These are phyloP conservation scores for Kodamaea anthophila DNA, from an alignment of 1,139 yeast genomes.

Conservation along the genomic window DNA sequence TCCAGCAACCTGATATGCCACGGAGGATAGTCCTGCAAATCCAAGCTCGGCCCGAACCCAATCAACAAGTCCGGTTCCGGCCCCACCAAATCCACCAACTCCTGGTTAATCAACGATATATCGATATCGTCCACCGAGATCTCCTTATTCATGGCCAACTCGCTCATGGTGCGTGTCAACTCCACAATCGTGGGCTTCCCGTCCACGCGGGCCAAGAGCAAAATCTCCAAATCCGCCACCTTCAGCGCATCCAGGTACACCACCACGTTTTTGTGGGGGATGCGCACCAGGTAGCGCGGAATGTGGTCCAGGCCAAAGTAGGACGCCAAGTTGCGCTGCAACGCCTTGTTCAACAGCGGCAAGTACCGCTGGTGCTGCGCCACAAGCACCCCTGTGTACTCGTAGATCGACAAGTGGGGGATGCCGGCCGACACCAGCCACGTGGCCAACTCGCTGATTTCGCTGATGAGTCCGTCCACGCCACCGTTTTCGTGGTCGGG, in stretches of 20 bases:
- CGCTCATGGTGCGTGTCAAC: conserved; percentile 80
- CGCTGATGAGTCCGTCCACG: conserved; percentile 69
- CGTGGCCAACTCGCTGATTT: conserved; percentile 69
- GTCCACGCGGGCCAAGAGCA: conserved; percentile 66
- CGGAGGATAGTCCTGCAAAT: conserved; percentile 93
- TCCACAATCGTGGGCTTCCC: conserved; percentile 90
- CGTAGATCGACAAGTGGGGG: conserved; percentile 67
- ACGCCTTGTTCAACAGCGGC: conserved; percentile 52
- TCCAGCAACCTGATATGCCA: conserved; percentile 94
- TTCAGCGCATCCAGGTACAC: conserved; percentile 31
- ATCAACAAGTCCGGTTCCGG: conserved; percentile 86
- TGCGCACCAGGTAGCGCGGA: conserved; percentile 54
- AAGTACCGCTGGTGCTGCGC: conserved; percentile 35
- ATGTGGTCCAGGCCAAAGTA: conserved; percentile 71
- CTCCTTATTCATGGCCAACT: conserved; percentile 58
- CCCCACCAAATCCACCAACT: conserved; percentile 71
- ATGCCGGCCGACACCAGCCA: conserved; percentile 91
- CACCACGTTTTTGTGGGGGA: conserved; percentile 56
- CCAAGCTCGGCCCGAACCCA: conserved; percentile 78
- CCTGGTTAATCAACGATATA: conserved; percentile 67
- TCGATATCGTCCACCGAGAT: conserved; percentile 64
- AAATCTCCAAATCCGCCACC: conserved; percentile 52
- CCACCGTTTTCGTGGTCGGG: conserved; percentile 88
- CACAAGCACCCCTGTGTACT: conserved; percentile 60
- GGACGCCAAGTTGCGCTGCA: conserved; percentile 54